Evolutionary conservation across 352 stramenopile species (phyloP), one percentile per base, ranked within the genome.

Genomic region (Phytophthora fragariae): DNA sequence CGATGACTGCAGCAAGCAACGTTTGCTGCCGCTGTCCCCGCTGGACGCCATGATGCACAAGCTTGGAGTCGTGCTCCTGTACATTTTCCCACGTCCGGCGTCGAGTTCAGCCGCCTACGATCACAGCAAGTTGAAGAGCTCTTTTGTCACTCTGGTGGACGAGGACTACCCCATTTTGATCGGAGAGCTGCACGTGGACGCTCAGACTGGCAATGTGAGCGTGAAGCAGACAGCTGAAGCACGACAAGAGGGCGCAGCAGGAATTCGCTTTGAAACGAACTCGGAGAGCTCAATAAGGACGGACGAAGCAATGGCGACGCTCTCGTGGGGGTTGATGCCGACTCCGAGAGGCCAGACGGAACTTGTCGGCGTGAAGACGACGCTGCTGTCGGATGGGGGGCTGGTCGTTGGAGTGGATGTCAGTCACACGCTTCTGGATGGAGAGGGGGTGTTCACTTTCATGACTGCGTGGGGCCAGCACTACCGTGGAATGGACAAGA

Each of bases 381-480:
- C 84, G 24, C 57, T 80, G 19, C 52, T 91, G 17, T 59, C 62
- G 1, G 84, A 91, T 37, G 82, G 79, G 14, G 80, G 82, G 2
- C 61, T 91, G 27, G 84, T 58, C 31, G 59, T 91, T 46, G 82
- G 82, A 0, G 31, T 86, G 21, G 73, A 87, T 56, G 58, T 72
- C 33, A 84, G 44, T 46, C 84, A 90, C 62, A 71, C 57, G 1
- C n/a, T 92, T 44, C 63, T 90, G 1, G 84, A 92, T 31, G 82
- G 74, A 54, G 76, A 90, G 46, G 79, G 56, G 7, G 70, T 86
- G 66, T 90, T 90, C 72, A 90, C 73, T 21, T 90, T 92, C 60
- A 81, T 86, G 69, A 82, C 79, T 31, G 64, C 69, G 8, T 92
- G 84, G 84, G 79, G 82, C 1, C 69, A 82, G 56, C 79, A 86